Base-by-base conservation (phyloP, 768 basidiomycete genomes). In the Leccinum subgranulosum region DNA sequence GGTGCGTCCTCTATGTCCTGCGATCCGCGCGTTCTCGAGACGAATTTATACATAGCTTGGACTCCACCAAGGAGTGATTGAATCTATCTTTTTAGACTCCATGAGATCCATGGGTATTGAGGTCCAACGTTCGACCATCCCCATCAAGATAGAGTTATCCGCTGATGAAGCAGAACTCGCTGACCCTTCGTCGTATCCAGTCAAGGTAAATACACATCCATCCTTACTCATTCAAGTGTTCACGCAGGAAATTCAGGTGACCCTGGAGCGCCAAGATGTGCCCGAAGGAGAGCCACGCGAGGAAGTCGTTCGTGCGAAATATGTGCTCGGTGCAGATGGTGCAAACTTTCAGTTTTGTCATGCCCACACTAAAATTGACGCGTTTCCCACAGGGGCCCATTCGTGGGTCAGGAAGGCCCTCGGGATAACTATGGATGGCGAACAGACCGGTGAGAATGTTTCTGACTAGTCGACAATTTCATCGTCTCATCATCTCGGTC, bases 301-400 rank as follows among this genome's bases (percentile, higher is more conserved):
- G 10, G 88, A 90, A 66, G 72, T 81, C 8, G 84, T 91, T 2
- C 74, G 76, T 56, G 87, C 89, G 1, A 90, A 86, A 69, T 93
- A 84, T 65, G 84, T 92, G 2, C 74, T 93, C 29, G 91, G 91
- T 2, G 79, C 84, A 21, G 91, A 93, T 67, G 90, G 88, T 82
- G 65, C 48, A 75, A 58, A 31, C 48, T 10, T 6, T 48, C 47
- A 27, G 27, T 52, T 34, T 25, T 49, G 6, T 23, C 17, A 41
- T n/a, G 25, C 23, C 3, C 47, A 29, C 33, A 12, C 29, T 15
- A 19, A 15, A 41, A n/a, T 58, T 54, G 34, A 68, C n/a, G 28
- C 43, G 11, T 28, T 17, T 19, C 49, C 14, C 46, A 45, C 63
- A 88, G 87, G 88, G 6, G 90, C 89, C 0, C 90, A 91, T 71